Conservation (phyloP, 2,329 filamentous ascomycete species). For the Pseudogymnoascus sp. region DNA sequence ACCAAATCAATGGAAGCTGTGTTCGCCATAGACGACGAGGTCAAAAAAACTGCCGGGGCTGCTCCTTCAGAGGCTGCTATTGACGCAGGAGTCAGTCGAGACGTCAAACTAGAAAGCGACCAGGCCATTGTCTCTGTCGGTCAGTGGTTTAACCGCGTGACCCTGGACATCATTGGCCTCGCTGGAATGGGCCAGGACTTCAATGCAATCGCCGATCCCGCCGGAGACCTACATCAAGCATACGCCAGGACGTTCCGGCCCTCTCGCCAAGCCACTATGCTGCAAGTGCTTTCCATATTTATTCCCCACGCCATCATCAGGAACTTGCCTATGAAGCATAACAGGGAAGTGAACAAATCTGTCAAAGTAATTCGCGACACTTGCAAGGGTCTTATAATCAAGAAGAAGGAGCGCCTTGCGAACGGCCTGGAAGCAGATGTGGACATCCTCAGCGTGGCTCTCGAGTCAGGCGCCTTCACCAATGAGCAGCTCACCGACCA, state of each 20-base stretch:
- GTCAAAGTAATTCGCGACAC: slow-evolving; percentile 53
- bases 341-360: slow-evolving; percentile 53
- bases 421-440: slow-evolving; percentile 43
- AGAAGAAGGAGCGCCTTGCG: slow-evolving; percentile 56
- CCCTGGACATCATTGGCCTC: slow-evolving; percentile 68
- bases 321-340: slow-evolving; percentile 61
- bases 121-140: slow-evolving; percentile 47
- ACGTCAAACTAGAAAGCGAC: slow-evolving; percentile 15
- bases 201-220: slow-evolving; percentile 52
- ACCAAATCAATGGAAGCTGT: slow-evolving; percentile 62
- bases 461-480: slow-evolving; percentile 66
- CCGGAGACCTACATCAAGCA: slow-evolving; percentile 49
- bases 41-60: slow-evolving; percentile 34
- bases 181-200: slow-evolving; percentile 68
- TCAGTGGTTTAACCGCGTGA: slow-evolving; percentile 58
- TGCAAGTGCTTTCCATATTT: slow-evolving; percentile 54
- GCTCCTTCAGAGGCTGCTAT: slow-evolving; percentile 28
- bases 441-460: slow-evolving; percentile 75
- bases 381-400: slow-evolving; percentile 59
- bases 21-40: slow-evolving; percentile 47
- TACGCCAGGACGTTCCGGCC: slow-evolving; percentile 52
- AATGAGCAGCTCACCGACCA: slow-evolving; percentile 81
- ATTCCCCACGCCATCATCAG: slow-evolving; percentile 55
- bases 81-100: background rate
- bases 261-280: slow-evolving; percentile 41